Percentiles rank a stretch among this genome's conserved stretches.
These are phyloP conservation scores for Xylaria venustula DNA, from an alignment of 495 filamentous ascomycete genomes.

Conservation along the genomic window DNA sequence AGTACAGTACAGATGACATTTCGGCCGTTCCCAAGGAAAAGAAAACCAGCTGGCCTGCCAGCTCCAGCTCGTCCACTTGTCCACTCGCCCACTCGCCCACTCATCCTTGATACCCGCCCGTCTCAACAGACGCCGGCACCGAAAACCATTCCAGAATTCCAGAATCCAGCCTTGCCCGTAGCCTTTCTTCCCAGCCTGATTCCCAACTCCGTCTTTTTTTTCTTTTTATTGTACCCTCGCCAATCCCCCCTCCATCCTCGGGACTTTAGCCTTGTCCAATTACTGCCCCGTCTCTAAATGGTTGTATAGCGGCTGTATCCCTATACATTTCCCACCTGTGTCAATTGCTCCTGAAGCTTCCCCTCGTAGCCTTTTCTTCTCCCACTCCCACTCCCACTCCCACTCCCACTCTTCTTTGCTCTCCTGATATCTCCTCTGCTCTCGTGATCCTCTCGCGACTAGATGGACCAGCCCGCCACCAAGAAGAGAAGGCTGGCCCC, in stretches of 20 bases:
- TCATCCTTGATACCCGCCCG: slow-evolving; percentile 7
- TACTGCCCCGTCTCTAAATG: slow-evolving; percentile 13
- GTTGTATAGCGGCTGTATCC: slow-evolving; percentile 9
- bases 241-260: background rate
- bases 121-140: background rate
- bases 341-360: slow-evolving; percentile 15
- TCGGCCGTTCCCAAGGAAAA: background rate
- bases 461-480: slow-evolving; percentile 34
- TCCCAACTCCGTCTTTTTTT: slow-evolving; percentile 20
- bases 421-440: background rate
- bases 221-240: slow-evolving; percentile 17
- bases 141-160: slow-evolving; percentile 14
- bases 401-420: background rate
- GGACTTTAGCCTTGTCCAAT: slow-evolving; percentile 3
- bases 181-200: slow-evolving; percentile 29
- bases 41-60: background rate
- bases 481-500: slow-evolving; percentile 38
- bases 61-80: background rate
- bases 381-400: background rate
- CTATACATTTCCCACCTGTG: slow-evolving; percentile 7
- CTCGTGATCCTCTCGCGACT: slow-evolving; percentile 1
- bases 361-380: background rate
- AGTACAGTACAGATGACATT: background rate
- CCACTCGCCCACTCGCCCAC: background rate
- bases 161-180: slow-evolving; percentile 28